Percentiles rank a stretch among this genome's conserved stretches.
Evolutionary conservation across 2,329 filamentous ascomycete species (phyloP).

Genomic region (Hypoxylon sp.): DNA sequence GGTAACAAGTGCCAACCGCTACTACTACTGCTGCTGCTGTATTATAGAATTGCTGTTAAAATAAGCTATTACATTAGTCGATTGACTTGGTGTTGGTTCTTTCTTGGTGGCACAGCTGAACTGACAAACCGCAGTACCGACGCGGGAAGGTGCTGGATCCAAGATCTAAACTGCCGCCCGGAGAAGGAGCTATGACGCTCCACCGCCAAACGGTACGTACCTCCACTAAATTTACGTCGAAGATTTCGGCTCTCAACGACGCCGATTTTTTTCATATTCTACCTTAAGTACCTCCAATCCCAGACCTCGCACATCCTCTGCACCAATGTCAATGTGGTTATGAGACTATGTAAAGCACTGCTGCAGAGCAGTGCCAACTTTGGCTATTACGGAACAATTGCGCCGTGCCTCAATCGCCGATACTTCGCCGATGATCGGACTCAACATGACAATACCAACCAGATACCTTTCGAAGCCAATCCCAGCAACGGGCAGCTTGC

Average conservation of each 20-base stretch:
- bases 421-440: constrained; percentile 38
- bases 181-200: constrained; percentile 25
- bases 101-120: constrained; percentile 18
- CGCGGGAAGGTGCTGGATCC: constrained; percentile 10
- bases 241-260: constrained; percentile 7
- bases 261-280: constrained; percentile 4
- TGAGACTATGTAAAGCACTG: constrained; percentile 54
- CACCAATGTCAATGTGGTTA: constrained; percentile 49
- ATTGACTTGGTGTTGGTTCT: constrained; percentile 15
- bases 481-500: constrained; percentile 2
- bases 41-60: constrained; percentile 12
- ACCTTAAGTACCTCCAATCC: background rate
- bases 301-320: background rate
- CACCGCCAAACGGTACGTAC: constrained; percentile 6
- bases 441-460: constrained; percentile 1
- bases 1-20: background rate
- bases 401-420: constrained; percentile 31
- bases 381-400: constrained; percentile 27
- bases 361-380: constrained; percentile 46
- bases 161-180: constrained; percentile 26
- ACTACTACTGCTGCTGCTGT: background rate
- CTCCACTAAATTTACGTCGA: constrained; percentile 2
- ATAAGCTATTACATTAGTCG: constrained; percentile 27
- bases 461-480: background rate
- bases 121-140: constrained; percentile 6